A percentile compares a stretch with the other conserved stretches of the same genome.
phyloP scores from a whole-genome alignment of 2,329 filamentous ascomycete genomes.

The Xylariaceae sp. region DNA sequence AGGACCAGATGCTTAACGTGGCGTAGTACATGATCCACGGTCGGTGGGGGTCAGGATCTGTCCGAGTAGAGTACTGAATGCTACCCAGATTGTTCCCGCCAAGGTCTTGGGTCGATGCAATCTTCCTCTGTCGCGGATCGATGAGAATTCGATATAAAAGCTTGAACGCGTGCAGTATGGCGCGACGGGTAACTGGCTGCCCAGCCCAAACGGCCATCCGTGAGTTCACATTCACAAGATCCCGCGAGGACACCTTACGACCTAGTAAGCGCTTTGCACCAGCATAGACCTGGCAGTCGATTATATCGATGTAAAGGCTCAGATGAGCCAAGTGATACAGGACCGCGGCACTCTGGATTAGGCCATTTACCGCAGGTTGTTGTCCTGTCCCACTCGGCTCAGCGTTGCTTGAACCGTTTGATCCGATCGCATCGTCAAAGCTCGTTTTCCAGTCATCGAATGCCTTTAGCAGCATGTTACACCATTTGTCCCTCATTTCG shows the following conservation, averaged over 20 bases:
- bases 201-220: conserved; percentile 79
- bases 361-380: conserved; percentile 53
- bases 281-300: conserved; percentile 86
- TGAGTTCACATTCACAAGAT: conserved; percentile 67
- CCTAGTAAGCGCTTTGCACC: conserved; percentile 73
- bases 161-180: conserved; percentile 77
- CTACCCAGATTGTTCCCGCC: conserved; percentile 32
- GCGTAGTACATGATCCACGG: conserved; percentile 92
- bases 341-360: conserved; percentile 75
- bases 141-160: conserved; percentile 75
- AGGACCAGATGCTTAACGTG: conserved; percentile 80
- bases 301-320: conserved; percentile 81
- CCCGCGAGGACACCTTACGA: conserved; percentile 69
- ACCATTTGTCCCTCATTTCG: conserved; percentile 69
- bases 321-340: conserved; percentile 86
- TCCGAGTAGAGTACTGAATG: conserved; percentile 65
- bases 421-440: conserved; percentile 66
- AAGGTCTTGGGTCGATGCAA: conserved; percentile 24
- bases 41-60: conserved; percentile 76
- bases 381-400: conserved; percentile 39
- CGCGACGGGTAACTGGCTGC: conserved; percentile 69
- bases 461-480: conserved; percentile 67
- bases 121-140: conserved; percentile 40
- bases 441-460: conserved; percentile 86
- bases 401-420: conserved; percentile 34